A percentile compares a stretch with the other conserved stretches of the same genome.
Conservation (phyloP, 495 filamentous ascomycete genomes). For the Pyrenula aspistea region DNA sequence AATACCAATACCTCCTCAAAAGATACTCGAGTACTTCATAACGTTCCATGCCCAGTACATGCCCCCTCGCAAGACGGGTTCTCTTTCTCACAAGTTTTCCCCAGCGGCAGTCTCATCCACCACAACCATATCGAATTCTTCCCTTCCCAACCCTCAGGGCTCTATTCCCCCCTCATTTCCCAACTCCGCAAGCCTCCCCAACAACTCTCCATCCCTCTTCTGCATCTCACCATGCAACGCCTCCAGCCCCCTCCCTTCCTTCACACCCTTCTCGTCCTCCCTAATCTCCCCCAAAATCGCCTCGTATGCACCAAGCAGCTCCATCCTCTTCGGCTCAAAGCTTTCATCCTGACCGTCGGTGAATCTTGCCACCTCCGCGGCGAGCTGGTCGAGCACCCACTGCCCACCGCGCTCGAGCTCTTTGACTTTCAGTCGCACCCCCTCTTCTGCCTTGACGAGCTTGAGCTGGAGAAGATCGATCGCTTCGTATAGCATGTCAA, state of each 20-base stretch:
- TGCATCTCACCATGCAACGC: not conserved
- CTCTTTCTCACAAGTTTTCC: too few relatives aligned
- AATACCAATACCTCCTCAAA: too few relatives aligned
- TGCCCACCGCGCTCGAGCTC: not conserved
- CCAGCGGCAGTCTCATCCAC: too few relatives aligned
- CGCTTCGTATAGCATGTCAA: not conserved
- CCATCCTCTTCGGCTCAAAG: not conserved
- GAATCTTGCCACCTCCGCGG: not conserved
- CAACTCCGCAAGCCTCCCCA: not conserved
- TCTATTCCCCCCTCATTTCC: not conserved
- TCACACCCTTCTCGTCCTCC: not conserved
- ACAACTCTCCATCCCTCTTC: not conserved
- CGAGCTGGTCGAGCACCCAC: not conserved
- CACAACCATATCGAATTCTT: too few relatives aligned
- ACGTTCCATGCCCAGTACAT: too few relatives aligned
- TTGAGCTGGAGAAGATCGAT: not conserved
- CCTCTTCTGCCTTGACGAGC: not conserved
- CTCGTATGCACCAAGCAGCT: not conserved
- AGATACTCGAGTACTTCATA: too few relatives aligned
- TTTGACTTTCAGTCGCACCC: not conserved
- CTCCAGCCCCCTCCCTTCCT: not conserved
- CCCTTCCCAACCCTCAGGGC: too few relatives aligned
- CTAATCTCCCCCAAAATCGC: not conserved
- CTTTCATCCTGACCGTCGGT: not conserved
- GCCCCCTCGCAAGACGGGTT: too few relatives aligned